Base-by-base conservation (phyloP, 2,329 filamentous ascomycete genomes). In the Hortaea werneckii region DNA sequence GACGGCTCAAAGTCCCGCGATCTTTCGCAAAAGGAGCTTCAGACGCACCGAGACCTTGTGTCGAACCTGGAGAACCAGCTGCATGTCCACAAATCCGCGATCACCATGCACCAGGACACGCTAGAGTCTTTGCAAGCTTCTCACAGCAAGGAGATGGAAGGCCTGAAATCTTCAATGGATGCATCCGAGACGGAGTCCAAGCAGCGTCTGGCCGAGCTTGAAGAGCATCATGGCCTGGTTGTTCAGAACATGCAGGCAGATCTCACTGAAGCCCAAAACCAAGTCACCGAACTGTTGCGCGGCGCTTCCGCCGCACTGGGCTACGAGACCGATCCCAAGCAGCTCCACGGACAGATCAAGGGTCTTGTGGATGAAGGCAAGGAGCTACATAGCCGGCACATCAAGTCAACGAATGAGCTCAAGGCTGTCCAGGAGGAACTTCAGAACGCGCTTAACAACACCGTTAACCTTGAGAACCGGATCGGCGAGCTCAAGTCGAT, bases 271-370 rank as follows among this genome's bases (percentile, higher is more conserved):
- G 78, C 82, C 54, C 79, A 81, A 58, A 70, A 72, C 53, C 79
- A 79, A 62, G 70, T 74, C 27, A 64, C 65, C 13, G 77, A 79
- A 58, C 67, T 87, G 56, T 49, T 82, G 75, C 59, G 82, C 75
- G 74, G 53, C 75, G 85, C 60, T 67, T 87, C 54, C 20, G 67
- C 74, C 27, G 74, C 77, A 5, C 70, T 90, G 53, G 81, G 81
- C 65, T 79, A 79, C 62, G 80, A 80, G 61, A 79, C 65, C 5
- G 64, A 70, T 51, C 58, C 66, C 40, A 51, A 54, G 9, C 65
- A 62, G 42, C 56, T 74, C 6, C 65, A 68, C 12, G 55, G 60
- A 29, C 69, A 71, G 43, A 67, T 74, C 39, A 60, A 65, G 49
- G 59, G 63, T 30, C 51, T 74, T 29, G 65, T 71, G 1, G 58